Evolutionary conservation across 345 rosid genomes (phyloP).

Genomic region (Eucalyptus pauciflora): DNA sequence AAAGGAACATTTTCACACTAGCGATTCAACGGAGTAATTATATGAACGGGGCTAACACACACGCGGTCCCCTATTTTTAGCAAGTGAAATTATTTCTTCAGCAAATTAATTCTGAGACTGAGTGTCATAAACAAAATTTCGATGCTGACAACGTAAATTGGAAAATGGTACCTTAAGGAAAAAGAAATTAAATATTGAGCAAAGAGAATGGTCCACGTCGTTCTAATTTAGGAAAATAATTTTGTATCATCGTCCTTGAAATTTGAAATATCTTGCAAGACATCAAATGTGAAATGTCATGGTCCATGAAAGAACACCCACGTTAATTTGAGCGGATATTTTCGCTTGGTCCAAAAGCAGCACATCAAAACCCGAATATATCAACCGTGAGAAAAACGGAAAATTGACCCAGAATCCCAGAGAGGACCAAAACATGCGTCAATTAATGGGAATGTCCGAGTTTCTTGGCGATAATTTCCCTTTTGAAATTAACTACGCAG

Average conservation of each 20-base stretch:
- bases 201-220: not conserved
- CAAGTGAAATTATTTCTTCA: not conserved
- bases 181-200: not conserved
- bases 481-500: not conserved
- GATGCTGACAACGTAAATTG: not conserved
- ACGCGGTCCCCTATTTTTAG: not conserved
- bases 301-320: not conserved
- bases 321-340: not conserved
- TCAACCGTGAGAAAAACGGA: not conserved
- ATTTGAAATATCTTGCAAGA: not conserved
- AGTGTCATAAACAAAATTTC: not conserved
- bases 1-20: not conserved
- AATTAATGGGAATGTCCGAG: not conserved
- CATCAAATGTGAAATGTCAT: not conserved
- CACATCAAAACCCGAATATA: not conserved
- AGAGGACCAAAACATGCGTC: not conserved
- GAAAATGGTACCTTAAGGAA: not conserved
- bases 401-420: not conserved
- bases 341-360: not conserved
- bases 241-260: not conserved
- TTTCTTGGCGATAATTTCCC: not conserved
- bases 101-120: not conserved
- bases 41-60: not conserved
- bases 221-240: not conserved
- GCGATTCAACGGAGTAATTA: not conserved